phyloP scores from a whole-genome alignment of 768 basidiomycete genomes.

The Polyporus arcularius region DNA sequence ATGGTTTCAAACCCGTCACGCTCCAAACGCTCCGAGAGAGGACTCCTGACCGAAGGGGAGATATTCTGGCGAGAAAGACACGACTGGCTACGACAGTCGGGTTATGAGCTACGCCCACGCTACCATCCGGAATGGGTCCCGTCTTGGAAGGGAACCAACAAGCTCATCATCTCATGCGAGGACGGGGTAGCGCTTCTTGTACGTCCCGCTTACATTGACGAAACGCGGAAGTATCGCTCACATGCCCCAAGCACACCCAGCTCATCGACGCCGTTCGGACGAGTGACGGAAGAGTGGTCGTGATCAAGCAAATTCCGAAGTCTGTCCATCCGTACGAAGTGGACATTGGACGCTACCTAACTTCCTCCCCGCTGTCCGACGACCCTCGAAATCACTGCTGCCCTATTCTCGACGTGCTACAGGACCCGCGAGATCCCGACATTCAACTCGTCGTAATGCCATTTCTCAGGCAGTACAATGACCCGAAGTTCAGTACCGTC shows the following conservation, averaged over 20 bases:
- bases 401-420: slow-evolving; percentile 25
- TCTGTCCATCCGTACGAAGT: slow-evolving; percentile 25
- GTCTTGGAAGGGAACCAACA: slow-evolving; percentile 22
- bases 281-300: slow-evolving; percentile 22
- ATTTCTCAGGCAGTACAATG: slow-evolving; percentile 26
- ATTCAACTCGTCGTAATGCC: slow-evolving; percentile 36
- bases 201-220: neutral
- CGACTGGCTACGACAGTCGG: slow-evolving; percentile 17
- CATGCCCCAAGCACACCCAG: neutral
- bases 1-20: no score
- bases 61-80: slow-evolving; percentile 14
- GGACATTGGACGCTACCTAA: slow-evolving; percentile 28
- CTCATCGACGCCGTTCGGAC: slow-evolving; percentile 26
- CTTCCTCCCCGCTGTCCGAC: slow-evolving; percentile 17
- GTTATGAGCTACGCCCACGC: slow-evolving; percentile 26
- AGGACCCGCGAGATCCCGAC: slow-evolving; percentile 10
- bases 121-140: slow-evolving; percentile 29
- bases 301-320: slow-evolving; percentile 21
- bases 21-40: no score
- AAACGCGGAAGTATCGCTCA: neutral
- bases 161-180: neutral
- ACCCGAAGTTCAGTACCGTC: slow-evolving; percentile 35
- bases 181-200: neutral
- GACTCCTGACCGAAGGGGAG: neutral
- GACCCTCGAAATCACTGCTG: slow-evolving; percentile 32